Evolutionary conservation across 129 eudicot species (phyloP).

Genomic region (Glebionis coronaria): DNA sequence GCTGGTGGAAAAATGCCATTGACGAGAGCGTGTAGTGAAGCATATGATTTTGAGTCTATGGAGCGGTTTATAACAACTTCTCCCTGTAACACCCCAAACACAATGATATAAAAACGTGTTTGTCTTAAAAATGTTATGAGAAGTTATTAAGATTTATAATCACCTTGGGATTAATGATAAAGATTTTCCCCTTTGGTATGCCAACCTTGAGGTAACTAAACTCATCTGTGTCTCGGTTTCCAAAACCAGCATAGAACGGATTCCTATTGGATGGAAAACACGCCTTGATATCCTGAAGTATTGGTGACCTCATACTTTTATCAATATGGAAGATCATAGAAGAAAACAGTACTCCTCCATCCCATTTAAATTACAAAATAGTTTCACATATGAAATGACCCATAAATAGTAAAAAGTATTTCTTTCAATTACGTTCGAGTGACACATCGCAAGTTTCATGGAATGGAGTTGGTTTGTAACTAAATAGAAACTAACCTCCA

Average conservation of each 20-base stretch:
- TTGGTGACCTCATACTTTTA: background rate
- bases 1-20: slow-evolving; percentile 77
- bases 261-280: slow-evolving; percentile 79
- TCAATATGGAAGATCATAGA: background rate
- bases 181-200: slow-evolving; percentile 82
- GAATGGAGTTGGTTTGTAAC: slow-evolving; percentile 1
- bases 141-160: slow-evolving; percentile 9
- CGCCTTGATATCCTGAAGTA: slow-evolving; percentile 68
- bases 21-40: slow-evolving; percentile 73
- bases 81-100: slow-evolving; percentile 48
- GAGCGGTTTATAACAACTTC: slow-evolving; percentile 78
- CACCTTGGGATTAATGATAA: slow-evolving; percentile 95
- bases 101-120: background rate
- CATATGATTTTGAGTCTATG: slow-evolving; percentile 78
- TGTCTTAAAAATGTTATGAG: slow-evolving; percentile 1
- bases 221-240: slow-evolving; percentile 96
- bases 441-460: slow-evolving; percentile 17
- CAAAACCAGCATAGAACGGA: slow-evolving; percentile 98
- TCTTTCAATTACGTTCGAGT: background rate
- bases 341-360: background rate
- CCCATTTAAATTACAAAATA: slow-evolving; percentile 13
- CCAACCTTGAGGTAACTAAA: slow-evolving; percentile 90
- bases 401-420: background rate
- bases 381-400: background rate
- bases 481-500: slow-evolving; percentile 64